A percentile compares a stretch with the other conserved stretches of the same genome.
These are phyloP conservation scores for Curvularia verruculosa DNA, from an alignment of 2,329 filamentous ascomycete species.

Conservation along the genomic window DNA sequence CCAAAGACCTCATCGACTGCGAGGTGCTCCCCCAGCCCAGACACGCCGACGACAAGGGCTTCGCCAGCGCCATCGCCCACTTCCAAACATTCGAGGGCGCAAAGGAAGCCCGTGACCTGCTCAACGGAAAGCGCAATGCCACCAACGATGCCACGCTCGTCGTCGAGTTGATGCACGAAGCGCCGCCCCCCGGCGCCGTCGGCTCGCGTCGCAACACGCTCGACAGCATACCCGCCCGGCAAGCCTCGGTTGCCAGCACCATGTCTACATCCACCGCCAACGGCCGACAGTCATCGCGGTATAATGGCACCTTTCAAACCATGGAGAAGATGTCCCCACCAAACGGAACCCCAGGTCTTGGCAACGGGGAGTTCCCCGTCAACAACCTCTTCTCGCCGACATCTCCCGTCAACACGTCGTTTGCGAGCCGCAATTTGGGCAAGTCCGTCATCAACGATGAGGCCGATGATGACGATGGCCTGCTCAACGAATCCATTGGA, in stretches of 20 bases:
- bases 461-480: conserved; percentile 72
- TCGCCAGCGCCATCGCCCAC: conserved; percentile 63
- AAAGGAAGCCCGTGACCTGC: conserved; percentile 63
- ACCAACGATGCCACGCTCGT: conserved; percentile 65
- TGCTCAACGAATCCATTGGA: conserved; percentile 74
- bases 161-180: conserved; percentile 60
- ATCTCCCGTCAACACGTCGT: conserved; percentile 73
- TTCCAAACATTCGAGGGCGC: conserved; percentile 64
- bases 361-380: conserved; percentile 65
- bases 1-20: conserved; percentile 65
- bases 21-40: conserved; percentile 61
- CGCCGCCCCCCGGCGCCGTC: conserved; percentile 41
- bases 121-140: conserved; percentile 67
- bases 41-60: conserved; percentile 63
- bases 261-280: conserved; percentile 47
- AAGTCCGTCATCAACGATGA: conserved; percentile 75
- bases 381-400: conserved; percentile 74
- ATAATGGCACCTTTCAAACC: conserved; percentile 66
- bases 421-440: conserved; percentile 65
- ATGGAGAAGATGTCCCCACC: conserved; percentile 68
- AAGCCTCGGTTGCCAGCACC: conserved; percentile 54
- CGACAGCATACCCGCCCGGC: conserved; percentile 55
- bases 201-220: conserved; percentile 62
- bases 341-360: conserved; percentile 59
- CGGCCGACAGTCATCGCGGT: conserved; percentile 63